phyloP scores from a whole-genome alignment of 2,329 filamentous ascomycete species.

The Fusarium sulawesiense region DNA sequence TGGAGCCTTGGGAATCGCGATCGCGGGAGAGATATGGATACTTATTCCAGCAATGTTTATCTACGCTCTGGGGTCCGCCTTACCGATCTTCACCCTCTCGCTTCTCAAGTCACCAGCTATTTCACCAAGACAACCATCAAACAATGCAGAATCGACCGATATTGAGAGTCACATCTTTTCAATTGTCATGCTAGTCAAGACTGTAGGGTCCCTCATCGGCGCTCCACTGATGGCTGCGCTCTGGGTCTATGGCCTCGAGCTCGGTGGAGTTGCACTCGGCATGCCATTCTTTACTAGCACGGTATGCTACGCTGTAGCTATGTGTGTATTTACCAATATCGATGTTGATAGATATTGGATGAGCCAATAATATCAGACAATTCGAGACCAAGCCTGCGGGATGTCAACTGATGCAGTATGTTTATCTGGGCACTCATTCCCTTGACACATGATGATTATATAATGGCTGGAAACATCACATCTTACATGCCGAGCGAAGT shows the following conservation, averaged over 20 bases:
- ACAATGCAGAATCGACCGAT: constrained; percentile 26
- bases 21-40: constrained; percentile 53
- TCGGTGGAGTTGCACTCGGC: constrained; percentile 47
- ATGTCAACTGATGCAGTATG: neutral
- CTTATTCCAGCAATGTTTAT: constrained; percentile 58
- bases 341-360: neutral
- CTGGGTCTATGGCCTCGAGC: constrained; percentile 59
- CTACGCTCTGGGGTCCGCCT: constrained; percentile 61
- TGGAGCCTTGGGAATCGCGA: constrained; percentile 58
- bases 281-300: constrained; percentile 45
- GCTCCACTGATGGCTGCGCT: constrained; percentile 60
- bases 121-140: constrained; percentile 18
- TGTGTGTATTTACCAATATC: constrained; percentile 33
- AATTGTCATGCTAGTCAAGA: constrained; percentile 64
- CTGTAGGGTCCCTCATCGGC: constrained; percentile 59
- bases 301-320: constrained; percentile 37
- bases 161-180: constrained; percentile 59
- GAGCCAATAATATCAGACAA: neutral
- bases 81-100: constrained; percentile 63
- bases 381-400: neutral
- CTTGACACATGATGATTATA: too few relatives aligned
- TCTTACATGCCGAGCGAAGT: too few relatives aligned
- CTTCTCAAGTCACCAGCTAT: constrained; percentile 59
- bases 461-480: too few relatives aligned
- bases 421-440: too few relatives aligned